Base-by-base conservation (phyloP, 2,329 filamentous ascomycete species). In the Hypomyces perniciosus region DNA sequence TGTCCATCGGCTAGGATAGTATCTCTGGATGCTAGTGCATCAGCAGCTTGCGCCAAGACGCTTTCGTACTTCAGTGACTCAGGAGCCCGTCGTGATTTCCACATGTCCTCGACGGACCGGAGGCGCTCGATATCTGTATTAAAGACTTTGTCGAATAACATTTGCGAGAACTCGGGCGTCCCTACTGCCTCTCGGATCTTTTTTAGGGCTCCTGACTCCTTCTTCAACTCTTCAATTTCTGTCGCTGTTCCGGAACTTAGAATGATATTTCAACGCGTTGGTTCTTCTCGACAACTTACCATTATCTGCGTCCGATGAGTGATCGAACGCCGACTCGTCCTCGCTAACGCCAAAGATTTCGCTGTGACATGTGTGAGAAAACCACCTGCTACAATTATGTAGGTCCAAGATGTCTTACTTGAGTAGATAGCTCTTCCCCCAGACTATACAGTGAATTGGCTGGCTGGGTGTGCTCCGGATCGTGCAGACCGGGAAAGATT, bases 371-470 rank as follows among this genome's bases (percentile, higher is more conserved):
- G 29, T 5, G 38, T 49, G 10, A 35, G 33, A 39, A 33, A 26
- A n/a, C 13, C 8, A 31, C 3, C 8, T 4, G 28, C 10, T 20
- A 44, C n/a, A 40, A n/a, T 10, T 7, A 29, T 10, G 41, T 13
- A 31, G n/a, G 26, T 6, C 12, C 2, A 41, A 13, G n/a, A 54
- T 62, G 4, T 74, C 77, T 27, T 61, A 72, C 69, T 90, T 93
- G 54, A 99, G 80, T 7, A 99, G 78, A 67, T 97, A 99, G 66
- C 90, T 96, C 72, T 97, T 99, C 20, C 82, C 92, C 93, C 93
- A 99, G 2, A 99, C 92, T 55, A 99, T 99, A 72, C 93, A 97
- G 70, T 99, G 93, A 40, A 99, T 97, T 1, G 92, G 89, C 62
- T 97, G 92, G 57, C 88, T 95, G 0, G 93, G 93, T 0, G 91